Evolutionary conservation across 1,284 basidiomycete species (phyloP).

Genomic region (Ceratobasidium sp.): DNA sequence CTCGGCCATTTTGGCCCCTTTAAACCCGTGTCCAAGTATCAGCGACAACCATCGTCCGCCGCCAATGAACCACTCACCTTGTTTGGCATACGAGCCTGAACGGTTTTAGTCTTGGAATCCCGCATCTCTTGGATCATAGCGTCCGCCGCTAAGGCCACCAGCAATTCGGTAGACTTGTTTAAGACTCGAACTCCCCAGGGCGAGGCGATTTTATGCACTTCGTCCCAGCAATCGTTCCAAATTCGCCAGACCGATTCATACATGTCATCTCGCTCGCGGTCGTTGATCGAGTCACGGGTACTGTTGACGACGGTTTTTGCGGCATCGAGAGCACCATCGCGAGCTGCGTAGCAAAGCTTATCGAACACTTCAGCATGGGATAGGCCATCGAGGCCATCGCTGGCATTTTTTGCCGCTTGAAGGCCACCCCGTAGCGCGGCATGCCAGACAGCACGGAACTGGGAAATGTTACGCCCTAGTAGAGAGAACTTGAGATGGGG

Average conservation of each 20-base stretch:
- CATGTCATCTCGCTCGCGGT: conserved; percentile 14
- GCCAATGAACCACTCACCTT: background rate
- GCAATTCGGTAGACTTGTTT: background rate
- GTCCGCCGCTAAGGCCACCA: background rate
- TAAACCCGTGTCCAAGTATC: background rate
- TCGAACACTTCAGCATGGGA: background rate
- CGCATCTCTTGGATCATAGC: background rate
- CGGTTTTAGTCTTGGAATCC: background rate
- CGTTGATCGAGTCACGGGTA: background rate
- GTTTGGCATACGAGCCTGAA: background rate
- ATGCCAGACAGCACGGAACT: conserved; percentile 18
- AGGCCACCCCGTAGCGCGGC: conserved; percentile 5
- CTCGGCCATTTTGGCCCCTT: background rate
- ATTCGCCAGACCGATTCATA: conserved; percentile 6
- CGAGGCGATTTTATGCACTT: background rate
- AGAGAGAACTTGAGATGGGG: conserved; percentile 8
- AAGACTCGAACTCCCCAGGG: background rate
- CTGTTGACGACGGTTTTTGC: conserved; percentile 7
- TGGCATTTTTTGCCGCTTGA: background rate
- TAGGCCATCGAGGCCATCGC: background rate
- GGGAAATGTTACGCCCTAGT: background rate
- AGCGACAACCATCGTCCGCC: background rate
- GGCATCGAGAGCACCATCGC: background rate
- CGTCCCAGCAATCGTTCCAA: conserved; percentile 20
- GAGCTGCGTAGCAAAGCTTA: background rate